Evolutionary conservation across 495 filamentous ascomycete genomes (phyloP), one percentile per base, ranked within the genome.

Genomic region (Penicillium coprophilum): DNA sequence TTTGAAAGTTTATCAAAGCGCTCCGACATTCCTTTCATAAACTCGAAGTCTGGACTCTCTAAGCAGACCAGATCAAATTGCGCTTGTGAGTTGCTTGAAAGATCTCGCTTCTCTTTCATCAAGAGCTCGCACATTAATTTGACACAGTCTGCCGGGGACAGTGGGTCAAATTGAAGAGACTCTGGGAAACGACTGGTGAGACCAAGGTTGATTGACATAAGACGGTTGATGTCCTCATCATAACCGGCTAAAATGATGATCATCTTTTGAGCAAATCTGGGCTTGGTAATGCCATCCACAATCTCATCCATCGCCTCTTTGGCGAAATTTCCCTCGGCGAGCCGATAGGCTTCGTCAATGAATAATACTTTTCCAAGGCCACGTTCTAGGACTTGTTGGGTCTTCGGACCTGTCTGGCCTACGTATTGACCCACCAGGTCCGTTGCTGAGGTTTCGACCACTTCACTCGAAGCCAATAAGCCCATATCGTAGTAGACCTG

Each of bases 181-280:
- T 80, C 79, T 0, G 80, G 67, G 66, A 84, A 84, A 6, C 80
- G 76, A 56, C 81, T 81, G 1, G 73, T 72, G 7, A 85, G 60
- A 2, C 81, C 81, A 0, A 70, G 68, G 45, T 84, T 83, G 10
- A 71, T 64, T 2, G 66, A 52, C 81, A 92, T 83, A 1, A 94
- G 77, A 0, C 78, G 72, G 62, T 92, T 85, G 60, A 92, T 91
- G 31, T 91, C 85, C 1, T 72, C 34, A 54, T 69, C 67, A 45
- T 92, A 91, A 2, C 89, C 89, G 0, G 90, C 89, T 0, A 92
- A 75, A 41, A 94, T 89, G 15, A 88, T 77, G 40, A 94, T 76
- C 2, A 94, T 65, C 55, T 87, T 91, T 45, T 80, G 74, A 7
- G 64, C 59, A 61, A 83, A 94, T 24, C 71, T 71, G 1, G 79